phyloP scores from a whole-genome alignment of 495 filamentous ascomycete genomes.

The Xylaria palmicola region DNA sequence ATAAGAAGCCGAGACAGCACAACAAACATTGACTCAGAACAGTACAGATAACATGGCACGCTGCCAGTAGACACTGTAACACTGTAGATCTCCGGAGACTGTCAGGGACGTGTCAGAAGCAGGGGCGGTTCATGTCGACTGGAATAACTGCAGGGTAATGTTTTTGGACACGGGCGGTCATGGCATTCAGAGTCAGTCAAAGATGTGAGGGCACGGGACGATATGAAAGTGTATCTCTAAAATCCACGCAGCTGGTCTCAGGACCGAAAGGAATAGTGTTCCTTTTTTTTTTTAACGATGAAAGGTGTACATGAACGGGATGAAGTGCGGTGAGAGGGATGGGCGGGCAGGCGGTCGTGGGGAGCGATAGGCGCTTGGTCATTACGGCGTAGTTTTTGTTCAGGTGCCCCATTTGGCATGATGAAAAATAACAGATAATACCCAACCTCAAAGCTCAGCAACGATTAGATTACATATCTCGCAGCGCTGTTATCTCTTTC shows the following conservation, averaged over 20 bases:
- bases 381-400: too few species aligned
- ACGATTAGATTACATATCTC: too few species aligned
- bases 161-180: conserved; percentile 5
- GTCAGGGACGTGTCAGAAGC: background rate
- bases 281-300: conserved; percentile 11
- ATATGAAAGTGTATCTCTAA: conserved; percentile 11
- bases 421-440: too few species aligned
- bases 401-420: too few species aligned
- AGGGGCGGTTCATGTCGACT: background rate
- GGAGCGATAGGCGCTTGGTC: too few species aligned
- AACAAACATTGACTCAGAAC: background rate
- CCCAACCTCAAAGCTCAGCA: too few species aligned
- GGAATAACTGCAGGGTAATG: background rate
- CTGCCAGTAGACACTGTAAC: background rate
- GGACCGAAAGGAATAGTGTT: background rate
- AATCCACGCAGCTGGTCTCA: conserved; percentile 1
- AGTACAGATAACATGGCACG: background rate
- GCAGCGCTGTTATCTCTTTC: too few species aligned
- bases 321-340: too few species aligned
- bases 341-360: too few species aligned
- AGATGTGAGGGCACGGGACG: background rate
- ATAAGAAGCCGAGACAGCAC: conserved; percentile 43
- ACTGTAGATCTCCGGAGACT: background rate
- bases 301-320: conserved; percentile 12
- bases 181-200: background rate